Evolutionary conservation across 129 eudicot species (phyloP).

Genomic region (Heracleum sosnowskyi): DNA sequence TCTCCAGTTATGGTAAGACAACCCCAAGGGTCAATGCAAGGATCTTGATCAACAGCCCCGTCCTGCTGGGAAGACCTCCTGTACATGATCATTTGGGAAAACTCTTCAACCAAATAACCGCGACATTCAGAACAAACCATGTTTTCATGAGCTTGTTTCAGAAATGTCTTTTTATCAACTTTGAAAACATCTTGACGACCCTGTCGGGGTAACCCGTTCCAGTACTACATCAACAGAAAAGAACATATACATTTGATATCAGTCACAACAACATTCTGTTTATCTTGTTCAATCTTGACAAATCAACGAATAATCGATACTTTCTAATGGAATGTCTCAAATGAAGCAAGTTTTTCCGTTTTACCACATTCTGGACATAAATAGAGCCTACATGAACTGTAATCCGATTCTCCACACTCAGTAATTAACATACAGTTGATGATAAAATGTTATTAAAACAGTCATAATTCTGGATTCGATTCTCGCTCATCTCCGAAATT

Average conservation of each 20-base stretch:
- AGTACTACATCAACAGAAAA: constrained; percentile 49
- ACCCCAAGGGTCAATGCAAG: constrained; percentile 96
- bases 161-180: constrained; percentile 74
- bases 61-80: constrained; percentile 84
- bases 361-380: not conserved
- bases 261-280: not conserved
- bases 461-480: too few relatives aligned
- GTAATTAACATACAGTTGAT: too few relatives aligned
- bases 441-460: too few relatives aligned
- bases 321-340: not conserved
- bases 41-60: constrained; percentile 57
- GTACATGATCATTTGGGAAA: constrained; percentile 73
- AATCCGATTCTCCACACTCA: too few relatives aligned
- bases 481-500: too few relatives aligned
- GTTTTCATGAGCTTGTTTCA: constrained; percentile 78
- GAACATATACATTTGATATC: not conserved
- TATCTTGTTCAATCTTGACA: not conserved
- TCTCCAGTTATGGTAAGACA: constrained; percentile 77
- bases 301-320: not conserved
- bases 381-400: too few relatives aligned
- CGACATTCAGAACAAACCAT: constrained; percentile 92
- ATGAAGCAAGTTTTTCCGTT: not conserved
- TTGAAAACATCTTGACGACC: constrained; percentile 66
- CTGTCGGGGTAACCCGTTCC: constrained; percentile 75
- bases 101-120: constrained; percentile 76